Evolutionary conservation across 1,139 yeast genomes (phyloP), one percentile per base, ranked within the genome.

Genomic region (Blastobotrys niveus): DNA sequence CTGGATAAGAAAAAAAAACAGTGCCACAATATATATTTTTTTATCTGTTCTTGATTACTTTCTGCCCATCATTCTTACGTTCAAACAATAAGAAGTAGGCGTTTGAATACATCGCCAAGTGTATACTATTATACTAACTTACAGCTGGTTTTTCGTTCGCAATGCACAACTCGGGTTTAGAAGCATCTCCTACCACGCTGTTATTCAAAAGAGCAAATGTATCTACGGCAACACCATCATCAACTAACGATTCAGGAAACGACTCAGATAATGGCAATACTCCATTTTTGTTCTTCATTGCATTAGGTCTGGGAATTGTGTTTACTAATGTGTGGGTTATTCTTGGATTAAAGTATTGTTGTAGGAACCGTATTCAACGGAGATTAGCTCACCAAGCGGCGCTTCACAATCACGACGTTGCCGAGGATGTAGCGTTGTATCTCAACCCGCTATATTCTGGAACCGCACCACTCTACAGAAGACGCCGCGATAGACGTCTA

Each of bases 221-320:
- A 7, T 7, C 38, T 5, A n/a, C 31, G 20, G 9, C 31, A 8
- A 14, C 31, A 8, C 31, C 31, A 14, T 5, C 10, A 6, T 12
- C 18, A 8, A 15, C 6, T 4, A 32, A 6, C n/a, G 15, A 29
- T 10, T 24, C 27, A 24, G 5, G 10, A 8, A 33, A 22, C 21
- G 43, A 33, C 14, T 32, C 18, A 5, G 22, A 32, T 3, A 32
- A 25, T 3, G 24, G 38, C 10, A 54, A 50, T 34, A 56, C 62
- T 3, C 62, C 63, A 27, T 60, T 61, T 31, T 50, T 66, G 20
- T 66, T 65, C 51, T 66, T 66, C 45, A 64, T 66, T 22, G 70
- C 69, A 9, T 57, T 66, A 5, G 71, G 68, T 0, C 53, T 66
- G 38, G 71, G 71, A 6, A 58, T 66, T 10, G 63, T 65, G 9